Base-by-base conservation (phyloP, 306 rosid genomes). In the Neltuma alba region DNA sequence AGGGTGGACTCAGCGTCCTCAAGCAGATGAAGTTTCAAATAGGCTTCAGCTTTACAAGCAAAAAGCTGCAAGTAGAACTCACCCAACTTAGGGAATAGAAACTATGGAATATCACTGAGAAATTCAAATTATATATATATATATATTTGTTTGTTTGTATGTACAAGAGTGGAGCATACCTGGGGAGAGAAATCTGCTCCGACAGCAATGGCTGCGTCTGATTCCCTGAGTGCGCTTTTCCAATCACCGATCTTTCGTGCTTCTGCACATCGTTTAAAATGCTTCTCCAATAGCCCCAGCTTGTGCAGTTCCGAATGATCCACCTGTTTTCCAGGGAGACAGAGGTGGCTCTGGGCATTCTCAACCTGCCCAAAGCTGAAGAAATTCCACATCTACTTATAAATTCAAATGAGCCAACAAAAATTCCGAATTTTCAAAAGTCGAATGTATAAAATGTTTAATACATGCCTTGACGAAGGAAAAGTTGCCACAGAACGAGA, bases 121-220 rank as follows among this genome's bases (percentile, higher is more conserved):
- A 76, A 31, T 38, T 2, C 9, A 77, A 11, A 48, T 5, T 28
- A 45, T 68, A 58, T 27, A 55, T 28, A 45, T 68, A 58, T 27
- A 55, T 42, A 12, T 41, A 41, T 41, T 0, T 2, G 21, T 9
- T 54, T 54, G 14, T 21, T 10, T 21, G 63, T 25, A 9, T 41
- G 45, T 8, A 0, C 9, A 10, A 8, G 16, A 42, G 16, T 42
- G 37, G 31, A 76, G 64, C 45, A 34, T 79, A 90, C 98, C 96
- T 84, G 96, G 45, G 96, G 98, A n/a, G 96, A 92, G 82, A 85
- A 89, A 57, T 94, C 97, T 5, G 93, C 96, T 62, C 92, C 98
- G 62, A 74, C 85, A 25, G 84, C 88, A 76, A 89, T 82, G 58
- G 97, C 96, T 18, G 90, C 91, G 30, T 90, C 97, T 8, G 91